A percentile compares a stretch with the other conserved stretches of the same genome.
Evolutionary conservation across 192 early-diverging fungal genomes (phyloP).

Genomic region (Coemansia sp.): DNA sequence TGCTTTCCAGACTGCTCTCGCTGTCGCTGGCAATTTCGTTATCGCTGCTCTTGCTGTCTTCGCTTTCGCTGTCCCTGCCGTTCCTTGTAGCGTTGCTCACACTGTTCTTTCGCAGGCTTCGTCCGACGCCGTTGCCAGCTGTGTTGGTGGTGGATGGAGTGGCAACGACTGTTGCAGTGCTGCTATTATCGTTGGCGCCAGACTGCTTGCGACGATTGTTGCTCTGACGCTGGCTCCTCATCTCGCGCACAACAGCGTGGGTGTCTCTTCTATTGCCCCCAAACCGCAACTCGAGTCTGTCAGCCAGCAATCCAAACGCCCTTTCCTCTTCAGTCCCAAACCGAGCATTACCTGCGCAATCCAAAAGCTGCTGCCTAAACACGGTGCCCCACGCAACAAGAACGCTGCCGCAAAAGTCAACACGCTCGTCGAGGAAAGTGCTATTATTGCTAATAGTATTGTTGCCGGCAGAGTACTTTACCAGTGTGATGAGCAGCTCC

Average conservation of each 20-base stretch:
- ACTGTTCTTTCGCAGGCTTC: neutral
- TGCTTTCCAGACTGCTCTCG: neutral
- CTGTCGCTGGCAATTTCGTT: neutral
- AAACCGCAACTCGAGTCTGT: constrained; percentile 6
- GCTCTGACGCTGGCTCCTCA: neutral
- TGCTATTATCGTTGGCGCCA: too few relatives aligned
- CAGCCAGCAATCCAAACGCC: constrained; percentile 10
- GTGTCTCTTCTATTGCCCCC: neutral
- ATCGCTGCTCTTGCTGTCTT: neutral
- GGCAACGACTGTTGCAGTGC: too few relatives aligned
- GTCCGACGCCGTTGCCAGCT: neutral
- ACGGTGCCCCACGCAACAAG: constrained; percentile 38
- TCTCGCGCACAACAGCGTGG: neutral
- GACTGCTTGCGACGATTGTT: neutral
- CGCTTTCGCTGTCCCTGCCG: neutral
- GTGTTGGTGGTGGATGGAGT: too few relatives aligned
- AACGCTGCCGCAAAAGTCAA: constrained; percentile 38
- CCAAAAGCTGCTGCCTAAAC: constrained; percentile 15
- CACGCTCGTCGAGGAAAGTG: neutral
- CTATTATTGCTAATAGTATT: neutral
- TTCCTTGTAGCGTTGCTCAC: neutral
- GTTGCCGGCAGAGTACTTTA: constrained; percentile 9
- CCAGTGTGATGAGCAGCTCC: neutral
- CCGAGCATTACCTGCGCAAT: neutral
- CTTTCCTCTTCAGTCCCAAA: neutral